Conservation (phyloP, 2,329 filamentous ascomycete species). For the Taxawa tesnikishii region DNA sequence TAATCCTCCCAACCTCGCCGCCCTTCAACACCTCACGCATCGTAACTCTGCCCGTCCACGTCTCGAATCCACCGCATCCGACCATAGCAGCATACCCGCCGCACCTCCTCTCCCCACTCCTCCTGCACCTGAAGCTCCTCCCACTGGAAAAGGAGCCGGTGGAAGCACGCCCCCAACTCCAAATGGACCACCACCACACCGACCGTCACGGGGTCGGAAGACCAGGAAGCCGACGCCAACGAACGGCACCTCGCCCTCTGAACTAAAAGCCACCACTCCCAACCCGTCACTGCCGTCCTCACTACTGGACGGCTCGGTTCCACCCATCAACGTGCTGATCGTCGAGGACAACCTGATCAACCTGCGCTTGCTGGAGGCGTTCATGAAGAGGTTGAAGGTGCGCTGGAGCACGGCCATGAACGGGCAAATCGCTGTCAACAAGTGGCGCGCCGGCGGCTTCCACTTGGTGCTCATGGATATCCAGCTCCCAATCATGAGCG, state of each 20-base stretch:
- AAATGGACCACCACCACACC: constrained; percentile 7
- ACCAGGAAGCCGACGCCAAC: constrained; percentile 9
- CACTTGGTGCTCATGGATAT: constrained; percentile 98
- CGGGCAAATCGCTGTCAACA: constrained; percentile 80
- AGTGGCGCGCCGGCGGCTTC: constrained; percentile 87
- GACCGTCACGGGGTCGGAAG: constrained; percentile 6
- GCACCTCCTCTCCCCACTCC: constrained; percentile 46
- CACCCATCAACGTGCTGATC: constrained; percentile 92
- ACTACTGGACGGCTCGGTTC: constrained; percentile 64
- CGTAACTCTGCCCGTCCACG: constrained; percentile 20
- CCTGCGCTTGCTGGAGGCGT: constrained; percentile 79
- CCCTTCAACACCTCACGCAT: constrained; percentile 22
- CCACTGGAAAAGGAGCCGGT: constrained; percentile 10
- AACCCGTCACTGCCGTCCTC: constrained; percentile 5
- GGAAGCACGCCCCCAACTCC: constrained; percentile 20
- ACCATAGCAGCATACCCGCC: constrained; percentile 25
- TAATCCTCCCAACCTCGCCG: constrained; percentile 21
- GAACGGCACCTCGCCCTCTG: constrained; percentile 27
- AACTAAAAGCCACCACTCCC: too few species aligned
- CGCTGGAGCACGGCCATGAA: constrained; percentile 97
- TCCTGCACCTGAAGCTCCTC: constrained; percentile 25
- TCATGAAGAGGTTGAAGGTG: constrained; percentile 91
- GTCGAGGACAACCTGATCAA: constrained; percentile 99
- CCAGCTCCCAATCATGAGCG: constrained; percentile 92
- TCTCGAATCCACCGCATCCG: constrained; percentile 28